Evolutionary conservation across 768 basidiomycete genomes (phyloP), one percentile per base, ranked within the genome.

Genomic region (Dacryopinax spathularia): DNA sequence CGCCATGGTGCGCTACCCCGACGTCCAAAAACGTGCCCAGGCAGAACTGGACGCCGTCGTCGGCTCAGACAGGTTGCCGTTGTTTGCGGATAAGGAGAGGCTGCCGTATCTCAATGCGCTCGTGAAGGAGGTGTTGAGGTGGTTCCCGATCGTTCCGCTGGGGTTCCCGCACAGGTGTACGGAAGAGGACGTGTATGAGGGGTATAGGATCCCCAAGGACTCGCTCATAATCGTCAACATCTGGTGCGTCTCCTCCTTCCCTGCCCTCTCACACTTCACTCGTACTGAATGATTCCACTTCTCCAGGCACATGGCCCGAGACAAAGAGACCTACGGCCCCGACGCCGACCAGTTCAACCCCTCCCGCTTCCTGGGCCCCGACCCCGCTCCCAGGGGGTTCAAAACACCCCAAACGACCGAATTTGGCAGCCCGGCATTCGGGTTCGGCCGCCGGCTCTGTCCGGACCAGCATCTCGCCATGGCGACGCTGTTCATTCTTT

Each of bases 151-250:
- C 7, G 64, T 33, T 5, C 43, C 63, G 5, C 33, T 60, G n/a
- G 63, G 33, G 27, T 18, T 71, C 9, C 71, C 71, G 15, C 71
- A 72, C 60, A 34, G 59, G 10, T 20, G 63, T 4, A 61, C 37
- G 9, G 37, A 69, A 36, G 72, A 72, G 29, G 68, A 72, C 41
- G 61, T 69, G 1, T 73, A 71, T 62, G 60, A 70, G 39, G 72
- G 69, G 0, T 73, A 66, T 35, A 64, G 65, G 33, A 70, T 73
- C 3, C 70, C 71, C 2, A 73, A 72, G 43, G 71, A 69, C 31
- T 33, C 48, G 1, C 65, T 66, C 2, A 64, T 73, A 2, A 29
- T 72, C 36, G 69, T 65, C 1, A 70, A 73, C 35, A 76, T 74
- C 43, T 9, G 35, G 31, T 76, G 59, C 72, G 77, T 1, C 62